phyloP scores from a whole-genome alignment of 352 stramenopile genomes.

The Globisporangium irregulare region DNA sequence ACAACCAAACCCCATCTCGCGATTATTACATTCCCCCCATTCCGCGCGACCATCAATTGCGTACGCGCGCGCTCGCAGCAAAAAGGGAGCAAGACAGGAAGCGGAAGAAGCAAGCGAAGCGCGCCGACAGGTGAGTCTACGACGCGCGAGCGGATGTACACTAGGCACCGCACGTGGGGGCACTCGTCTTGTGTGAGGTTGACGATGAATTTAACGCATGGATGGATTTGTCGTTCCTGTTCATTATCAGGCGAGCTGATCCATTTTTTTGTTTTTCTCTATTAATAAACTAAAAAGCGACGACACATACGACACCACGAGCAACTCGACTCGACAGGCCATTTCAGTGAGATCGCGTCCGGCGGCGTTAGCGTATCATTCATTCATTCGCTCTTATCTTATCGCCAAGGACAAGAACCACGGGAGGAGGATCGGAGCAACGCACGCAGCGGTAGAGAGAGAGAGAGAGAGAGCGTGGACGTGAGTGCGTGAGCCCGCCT shows the following conservation, averaged over 20 bases:
- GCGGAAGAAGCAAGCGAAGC: background rate
- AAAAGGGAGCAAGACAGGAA: background rate
- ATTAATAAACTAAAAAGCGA: slow-evolving; percentile 4
- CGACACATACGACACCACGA: background rate
- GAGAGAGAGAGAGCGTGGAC: background rate
- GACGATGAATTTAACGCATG: background rate
- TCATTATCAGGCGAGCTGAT: slow-evolving; percentile 7
- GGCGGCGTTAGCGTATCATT: background rate
- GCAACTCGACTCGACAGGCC: background rate
- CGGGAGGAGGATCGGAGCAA: background rate
- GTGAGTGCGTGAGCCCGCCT: background rate
- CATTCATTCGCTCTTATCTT: background rate
- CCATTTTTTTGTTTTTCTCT: background rate
- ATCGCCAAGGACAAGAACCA: background rate
- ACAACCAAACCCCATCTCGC: background rate
- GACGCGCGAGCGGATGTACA: background rate
- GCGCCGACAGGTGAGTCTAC: background rate
- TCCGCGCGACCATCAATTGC: background rate
- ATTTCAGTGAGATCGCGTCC: background rate
- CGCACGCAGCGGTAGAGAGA: background rate
- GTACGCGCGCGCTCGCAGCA: background rate
- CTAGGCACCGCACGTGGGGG: background rate
- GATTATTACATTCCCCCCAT: background rate
- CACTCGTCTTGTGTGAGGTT: background rate
- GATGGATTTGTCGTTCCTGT: background rate